Evolutionary conservation across 805 yeast species (phyloP).

Genomic region (Groenewaldozyma salmanticensis): DNA sequence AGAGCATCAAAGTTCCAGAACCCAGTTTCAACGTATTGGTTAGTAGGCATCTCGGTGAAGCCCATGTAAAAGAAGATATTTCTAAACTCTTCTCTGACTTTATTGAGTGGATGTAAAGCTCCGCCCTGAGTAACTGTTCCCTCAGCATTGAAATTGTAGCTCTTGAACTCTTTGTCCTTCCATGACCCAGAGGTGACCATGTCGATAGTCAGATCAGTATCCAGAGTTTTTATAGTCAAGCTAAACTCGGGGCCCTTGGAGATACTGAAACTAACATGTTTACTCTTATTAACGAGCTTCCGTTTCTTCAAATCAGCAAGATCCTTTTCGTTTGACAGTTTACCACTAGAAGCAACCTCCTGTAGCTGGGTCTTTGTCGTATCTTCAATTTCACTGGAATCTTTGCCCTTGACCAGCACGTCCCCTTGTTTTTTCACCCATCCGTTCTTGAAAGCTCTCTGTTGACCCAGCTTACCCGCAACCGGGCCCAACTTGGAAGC

Average conservation of each 20-base stretch:
- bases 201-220: slow-evolving; percentile 90
- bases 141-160: slow-evolving; percentile 92
- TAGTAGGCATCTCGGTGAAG: slow-evolving; percentile 97
- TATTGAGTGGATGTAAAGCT: slow-evolving; percentile 92
- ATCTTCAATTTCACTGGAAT: slow-evolving; percentile 46
- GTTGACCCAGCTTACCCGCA: slow-evolving; percentile 86
- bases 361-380: slow-evolving; percentile 55
- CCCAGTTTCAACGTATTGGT: slow-evolving; percentile 95
- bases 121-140: slow-evolving; percentile 83
- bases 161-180: slow-evolving; percentile 79
- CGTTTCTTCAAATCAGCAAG: slow-evolving; percentile 86
- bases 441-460: slow-evolving; percentile 93
- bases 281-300: slow-evolving; percentile 65
- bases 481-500: slow-evolving; percentile 58
- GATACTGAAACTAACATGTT: slow-evolving; percentile 65
- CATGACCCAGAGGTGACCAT: slow-evolving; percentile 80
- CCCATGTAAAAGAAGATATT: slow-evolving; percentile 97
- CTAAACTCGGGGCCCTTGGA: slow-evolving; percentile 80
- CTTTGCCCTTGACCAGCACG: slow-evolving; percentile 48
- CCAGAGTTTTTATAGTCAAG: slow-evolving; percentile 65
- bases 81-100: slow-evolving; percentile 95
- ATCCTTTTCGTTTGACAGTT: slow-evolving; percentile 51
- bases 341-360: slow-evolving; percentile 46
- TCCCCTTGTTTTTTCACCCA: slow-evolving; percentile 91
- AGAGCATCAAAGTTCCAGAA: slow-evolving; percentile 98